Base-by-base conservation (phyloP, 805 yeast species). In the Candida boleticola region DNA sequence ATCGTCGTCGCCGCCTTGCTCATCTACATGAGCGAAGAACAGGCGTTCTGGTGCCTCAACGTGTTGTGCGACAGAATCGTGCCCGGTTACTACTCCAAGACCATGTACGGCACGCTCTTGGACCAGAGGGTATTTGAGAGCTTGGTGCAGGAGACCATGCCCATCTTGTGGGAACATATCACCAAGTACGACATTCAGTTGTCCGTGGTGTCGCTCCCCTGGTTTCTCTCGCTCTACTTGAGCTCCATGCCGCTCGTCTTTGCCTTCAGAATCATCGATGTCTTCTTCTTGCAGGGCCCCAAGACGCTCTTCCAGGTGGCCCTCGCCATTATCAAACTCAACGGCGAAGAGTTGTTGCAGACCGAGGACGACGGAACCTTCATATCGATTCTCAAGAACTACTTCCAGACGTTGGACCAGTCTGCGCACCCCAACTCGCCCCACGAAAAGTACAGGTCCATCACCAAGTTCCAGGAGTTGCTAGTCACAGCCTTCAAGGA, bases 91-190 rank as follows among this genome's bases (percentile, higher is more conserved):
- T 93, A 93, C 57, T 90, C 98, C 2, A 88, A 82, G 54, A 92
- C 97, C 0, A 93, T 93, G 99, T 92, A 92, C 56, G 99, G 99
- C 20, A 93, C 97, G 1, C 67, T 93, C 23, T 68, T 93, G 29
- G 99, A 93, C 58, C 99, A 93, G 66, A 80, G 82, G 52, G 99
- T 93, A 1, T 87, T 93, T 59, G 99, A 93, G 63, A 78, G 88
- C 0, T 73, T 93, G 41, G 96, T 93, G 1, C 87, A 85, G 57
- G 86, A 84, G 42, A 88, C 93, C 0, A 80, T 93, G 84, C 99
- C 99, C 1, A 58, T 86, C 16, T 59, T 93, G 39, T 86, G 95
- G 85, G 85, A 79, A 9, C 97, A 93, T 61, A 80, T 93, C 35
- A 70, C 71, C 3, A 74, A 76, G 39, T 65, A 83, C 49, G 98